Evolutionary conservation across 331 rosid species (phyloP), one percentile per base, ranked within the genome.

Genomic region (Arachis monticola): DNA sequence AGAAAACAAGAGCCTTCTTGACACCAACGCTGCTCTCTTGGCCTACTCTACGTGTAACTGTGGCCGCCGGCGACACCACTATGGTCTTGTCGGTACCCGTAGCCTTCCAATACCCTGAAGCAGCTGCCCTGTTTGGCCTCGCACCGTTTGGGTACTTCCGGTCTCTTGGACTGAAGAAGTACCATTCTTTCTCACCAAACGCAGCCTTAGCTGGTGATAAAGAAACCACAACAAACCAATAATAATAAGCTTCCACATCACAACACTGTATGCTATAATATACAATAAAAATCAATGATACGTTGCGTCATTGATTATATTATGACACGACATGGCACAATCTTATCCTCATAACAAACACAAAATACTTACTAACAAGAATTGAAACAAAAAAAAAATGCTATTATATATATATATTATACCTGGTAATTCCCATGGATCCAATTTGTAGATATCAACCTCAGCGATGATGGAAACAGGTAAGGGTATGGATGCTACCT

Each of bases 391-490:
- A 40, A 8, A 22, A 10, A 47, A 5, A 40, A 9, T 11, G 12
- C 11, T 5, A 10, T 31, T n/a, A 2, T 42, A 14, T 56, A 14
- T 62, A 40, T 8, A 62, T 38, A 50, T 66, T 0, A 10, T 10
- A 88, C 91, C 91, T 81, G 91, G 94, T 42, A 89, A 82, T 1
- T 89, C 86, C 94, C 94, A 89, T 10, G 94, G 94, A 72, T 89
- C 91, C 31, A 77, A 72, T 80, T 89, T 89, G 79, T 89, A 89
- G 79, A 89, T 83, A 76, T 89, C 91, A 77, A 89, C 87, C 70
- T 89, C 94, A 5, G 91, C 91, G 22, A 89, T 85, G 72, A 89
- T 82, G 72, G 91, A 85, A 80, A 87, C 94, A 0, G 91, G 91
- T 8, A 89, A 61, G 59, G 91, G 91, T 2, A 73, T 48, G 40